These are phyloP conservation scores for Ceratocystis cacaofunesta DNA, from an alignment of 2,329 filamentous ascomycete genomes.

Conservation along the genomic window DNA sequence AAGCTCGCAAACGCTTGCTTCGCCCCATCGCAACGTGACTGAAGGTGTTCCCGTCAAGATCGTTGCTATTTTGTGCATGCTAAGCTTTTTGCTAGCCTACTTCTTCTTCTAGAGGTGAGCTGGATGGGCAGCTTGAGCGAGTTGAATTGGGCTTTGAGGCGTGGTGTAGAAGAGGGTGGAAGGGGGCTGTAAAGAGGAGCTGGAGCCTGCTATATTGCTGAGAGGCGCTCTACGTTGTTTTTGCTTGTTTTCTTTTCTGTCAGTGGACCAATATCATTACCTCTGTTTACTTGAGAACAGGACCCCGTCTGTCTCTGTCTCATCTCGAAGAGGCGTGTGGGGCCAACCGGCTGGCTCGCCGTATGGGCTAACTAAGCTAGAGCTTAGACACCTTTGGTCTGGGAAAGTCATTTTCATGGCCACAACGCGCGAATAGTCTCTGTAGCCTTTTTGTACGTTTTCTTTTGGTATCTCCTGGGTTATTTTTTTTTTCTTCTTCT, in stretches of 20 bases:
- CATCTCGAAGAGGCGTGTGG: not conserved
- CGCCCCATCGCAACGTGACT: conserved; percentile 14
- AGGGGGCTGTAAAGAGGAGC: not conserved
- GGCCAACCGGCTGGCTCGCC: not conserved
- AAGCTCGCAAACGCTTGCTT: conserved; percentile 1
- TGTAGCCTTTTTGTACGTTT: not conserved
- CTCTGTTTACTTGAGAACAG: not conserved
- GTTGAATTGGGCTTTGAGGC: not conserved
- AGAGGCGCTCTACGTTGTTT: not conserved
- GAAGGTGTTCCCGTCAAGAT: conserved; percentile 80
- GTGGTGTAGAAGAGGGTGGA: not conserved
- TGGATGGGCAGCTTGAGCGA: conserved; percentile 7
- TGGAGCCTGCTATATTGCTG: not conserved
- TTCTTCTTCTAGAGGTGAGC: conserved; percentile 62
- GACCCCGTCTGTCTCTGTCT: not conserved
- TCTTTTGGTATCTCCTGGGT: not conserved
- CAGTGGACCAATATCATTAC: conserved; percentile 1
- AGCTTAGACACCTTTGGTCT: no score
- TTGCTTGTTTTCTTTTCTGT: not conserved
- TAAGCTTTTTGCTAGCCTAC: conserved; percentile 89
- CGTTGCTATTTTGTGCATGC: conserved; percentile 66
- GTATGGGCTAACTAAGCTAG: no score
- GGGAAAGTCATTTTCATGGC: no score
- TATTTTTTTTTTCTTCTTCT: not conserved
- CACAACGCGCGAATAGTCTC: not conserved